Conservation (phyloP, 306 rosid species). For the Rosa multiflora region DNA sequence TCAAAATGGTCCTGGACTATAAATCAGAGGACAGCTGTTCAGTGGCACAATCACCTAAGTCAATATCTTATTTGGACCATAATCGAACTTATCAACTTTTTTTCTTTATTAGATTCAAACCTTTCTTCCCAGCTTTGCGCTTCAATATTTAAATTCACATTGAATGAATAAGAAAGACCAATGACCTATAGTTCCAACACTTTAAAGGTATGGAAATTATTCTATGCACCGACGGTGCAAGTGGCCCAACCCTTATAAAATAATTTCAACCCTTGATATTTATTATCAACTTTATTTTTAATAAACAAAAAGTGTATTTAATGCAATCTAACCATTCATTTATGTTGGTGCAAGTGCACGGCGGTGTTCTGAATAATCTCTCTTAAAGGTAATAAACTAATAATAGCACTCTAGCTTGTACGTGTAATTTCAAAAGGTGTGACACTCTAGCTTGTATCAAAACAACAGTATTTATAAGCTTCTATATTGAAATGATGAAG, state of each 20-base stretch:
- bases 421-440: neutral
- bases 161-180: neutral
- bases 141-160: neutral
- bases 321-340: no score
- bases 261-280: no score
- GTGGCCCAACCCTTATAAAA: no score
- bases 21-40: neutral
- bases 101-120: neutral
- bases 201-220: no score
- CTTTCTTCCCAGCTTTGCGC: neutral
- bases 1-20: neutral
- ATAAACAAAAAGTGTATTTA: no score
- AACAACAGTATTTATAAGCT: neutral
- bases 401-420: no score
- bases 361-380: no score
- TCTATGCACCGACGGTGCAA: no score
- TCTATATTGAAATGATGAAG: constrained; percentile 2
- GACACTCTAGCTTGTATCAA: neutral
- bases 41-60: neutral
- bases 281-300: no score
- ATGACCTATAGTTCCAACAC: neutral
- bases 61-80: neutral
- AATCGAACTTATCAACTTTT: neutral
- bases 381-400: no score
- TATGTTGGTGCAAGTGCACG: no score